These are phyloP conservation scores for Rhodotorula sp. DNA, from an alignment of 1,284 basidiomycete genomes.

Conservation along the genomic window DNA sequence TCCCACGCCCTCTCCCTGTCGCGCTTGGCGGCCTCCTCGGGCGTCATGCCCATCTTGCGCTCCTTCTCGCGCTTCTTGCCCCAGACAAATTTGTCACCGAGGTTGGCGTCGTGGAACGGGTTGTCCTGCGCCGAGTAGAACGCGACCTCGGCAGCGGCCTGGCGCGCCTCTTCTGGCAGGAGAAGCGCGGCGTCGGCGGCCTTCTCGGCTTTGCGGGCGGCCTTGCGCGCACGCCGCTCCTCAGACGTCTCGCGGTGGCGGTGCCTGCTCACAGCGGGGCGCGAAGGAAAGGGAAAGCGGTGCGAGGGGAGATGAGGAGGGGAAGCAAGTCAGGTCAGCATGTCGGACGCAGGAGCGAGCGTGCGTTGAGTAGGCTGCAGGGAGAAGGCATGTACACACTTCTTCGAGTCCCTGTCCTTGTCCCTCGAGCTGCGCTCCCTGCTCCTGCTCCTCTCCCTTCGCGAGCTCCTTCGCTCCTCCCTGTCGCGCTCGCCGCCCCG, in stretches of 20 bases:
- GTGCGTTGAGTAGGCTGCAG: no score
- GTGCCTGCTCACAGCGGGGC: not conserved
- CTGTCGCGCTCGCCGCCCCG: constrained; percentile 26
- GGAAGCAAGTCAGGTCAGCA: not conserved
- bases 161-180: constrained; percentile 56
- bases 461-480: constrained; percentile 15
- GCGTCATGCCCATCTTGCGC: constrained; percentile 77
- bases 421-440: constrained; percentile 26
- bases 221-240: constrained; percentile 39
- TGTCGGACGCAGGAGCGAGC: not conserved
- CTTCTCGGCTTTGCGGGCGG: constrained; percentile 36
- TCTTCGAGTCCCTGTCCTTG: constrained; percentile 20
- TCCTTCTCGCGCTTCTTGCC: constrained; percentile 98
- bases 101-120: constrained; percentile 95
- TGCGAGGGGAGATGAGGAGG: not conserved
- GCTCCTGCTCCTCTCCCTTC: constrained; percentile 28
- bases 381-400: no score
- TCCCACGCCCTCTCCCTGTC: constrained; percentile 83
- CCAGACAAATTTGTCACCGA: constrained; percentile 95
- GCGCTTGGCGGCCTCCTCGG: constrained; percentile 74
- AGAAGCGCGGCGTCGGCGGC: constrained; percentile 34
- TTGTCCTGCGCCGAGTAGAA: constrained; percentile 93
- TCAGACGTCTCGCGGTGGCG: constrained; percentile 37
- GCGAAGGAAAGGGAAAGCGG: not conserved
- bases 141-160: constrained; percentile 57